phyloP scores from a whole-genome alignment of 2,329 filamentous ascomycete species.

The Colletotrichum noveboracense region DNA sequence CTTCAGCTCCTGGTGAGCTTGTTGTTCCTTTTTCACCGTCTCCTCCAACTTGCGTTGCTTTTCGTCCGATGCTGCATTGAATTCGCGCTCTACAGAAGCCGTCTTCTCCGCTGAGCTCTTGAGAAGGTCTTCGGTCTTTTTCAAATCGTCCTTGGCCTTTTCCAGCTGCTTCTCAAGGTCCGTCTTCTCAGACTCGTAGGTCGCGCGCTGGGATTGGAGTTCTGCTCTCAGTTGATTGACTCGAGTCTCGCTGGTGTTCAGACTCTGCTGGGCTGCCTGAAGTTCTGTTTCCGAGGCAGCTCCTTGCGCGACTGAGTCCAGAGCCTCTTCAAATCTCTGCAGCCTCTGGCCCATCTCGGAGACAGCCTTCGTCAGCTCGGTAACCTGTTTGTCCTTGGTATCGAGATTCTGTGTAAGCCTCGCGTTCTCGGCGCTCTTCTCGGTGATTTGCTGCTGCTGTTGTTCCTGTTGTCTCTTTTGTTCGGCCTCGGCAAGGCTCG shows the following conservation, averaged over 20 bases:
- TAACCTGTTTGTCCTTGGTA: not conserved
- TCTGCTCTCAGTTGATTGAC: not conserved
- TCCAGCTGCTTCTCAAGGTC: not conserved
- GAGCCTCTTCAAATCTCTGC: not conserved
- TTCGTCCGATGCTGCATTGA: not conserved
- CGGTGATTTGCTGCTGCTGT: not conserved
- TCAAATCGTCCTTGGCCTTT: not conserved
- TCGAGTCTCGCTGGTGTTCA: not conserved
- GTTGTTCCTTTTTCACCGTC: not conserved
- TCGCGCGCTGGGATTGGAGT: not conserved
- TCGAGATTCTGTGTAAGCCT: not conserved
- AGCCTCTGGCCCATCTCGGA: not conserved
- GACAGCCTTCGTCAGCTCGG: not conserved
- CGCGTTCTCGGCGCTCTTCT: conserved; percentile 1
- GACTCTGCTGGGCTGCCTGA: not conserved
- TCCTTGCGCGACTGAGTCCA: not conserved
- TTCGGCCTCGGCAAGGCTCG: not conserved
- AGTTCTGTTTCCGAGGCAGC: not conserved
- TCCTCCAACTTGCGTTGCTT: not conserved
- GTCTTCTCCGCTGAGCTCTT: not conserved
- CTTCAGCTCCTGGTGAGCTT: not conserved
- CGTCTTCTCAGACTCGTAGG: not conserved
- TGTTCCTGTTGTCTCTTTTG: not conserved
- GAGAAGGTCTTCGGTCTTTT: not conserved
- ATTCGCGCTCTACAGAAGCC: not conserved